These are phyloP conservation scores for Wickerhamiella dianesei DNA, from an alignment of 805 yeast species.

Conservation along the genomic window DNA sequence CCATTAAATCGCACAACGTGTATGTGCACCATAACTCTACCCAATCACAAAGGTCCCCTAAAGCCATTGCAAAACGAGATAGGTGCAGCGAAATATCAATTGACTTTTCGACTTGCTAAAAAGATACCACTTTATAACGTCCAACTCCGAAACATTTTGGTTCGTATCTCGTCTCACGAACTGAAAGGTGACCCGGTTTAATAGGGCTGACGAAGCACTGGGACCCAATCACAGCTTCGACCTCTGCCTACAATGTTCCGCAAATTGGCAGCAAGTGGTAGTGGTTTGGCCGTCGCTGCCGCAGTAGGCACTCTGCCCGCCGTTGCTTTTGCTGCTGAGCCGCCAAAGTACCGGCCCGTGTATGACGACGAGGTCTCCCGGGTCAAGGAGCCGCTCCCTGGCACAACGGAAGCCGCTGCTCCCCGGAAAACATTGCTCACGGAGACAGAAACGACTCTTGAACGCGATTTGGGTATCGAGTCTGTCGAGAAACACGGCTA, in stretches of 20 bases:
- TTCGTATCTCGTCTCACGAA: not conserved
- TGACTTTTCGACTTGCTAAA: no score
- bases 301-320: slow-evolving; percentile 7
- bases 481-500: slow-evolving; percentile 38
- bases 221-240: not conserved
- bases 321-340: slow-evolving; percentile 7
- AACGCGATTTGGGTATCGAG: slow-evolving; percentile 11
- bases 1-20: no score
- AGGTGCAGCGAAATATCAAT: no score
- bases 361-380: slow-evolving; percentile 21
- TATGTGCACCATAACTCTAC: no score
- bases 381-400: slow-evolving; percentile 20
- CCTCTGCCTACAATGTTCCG: not conserved
- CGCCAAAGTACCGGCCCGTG: slow-evolving; percentile 15
- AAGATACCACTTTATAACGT: no score
- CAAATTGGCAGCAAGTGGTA: not conserved
- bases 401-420: slow-evolving; percentile 16
- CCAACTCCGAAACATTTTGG: no score
- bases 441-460: slow-evolving; percentile 10
- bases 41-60: no score
- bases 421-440: slow-evolving; percentile 10
- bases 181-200: not conserved
- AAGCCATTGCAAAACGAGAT: no score
- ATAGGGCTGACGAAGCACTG: not conserved
- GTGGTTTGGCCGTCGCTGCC: not conserved